Evolutionary conservation across 163 green algal genomes (phyloP).

Genomic region (Coccomyxa subellipsoidea): DNA sequence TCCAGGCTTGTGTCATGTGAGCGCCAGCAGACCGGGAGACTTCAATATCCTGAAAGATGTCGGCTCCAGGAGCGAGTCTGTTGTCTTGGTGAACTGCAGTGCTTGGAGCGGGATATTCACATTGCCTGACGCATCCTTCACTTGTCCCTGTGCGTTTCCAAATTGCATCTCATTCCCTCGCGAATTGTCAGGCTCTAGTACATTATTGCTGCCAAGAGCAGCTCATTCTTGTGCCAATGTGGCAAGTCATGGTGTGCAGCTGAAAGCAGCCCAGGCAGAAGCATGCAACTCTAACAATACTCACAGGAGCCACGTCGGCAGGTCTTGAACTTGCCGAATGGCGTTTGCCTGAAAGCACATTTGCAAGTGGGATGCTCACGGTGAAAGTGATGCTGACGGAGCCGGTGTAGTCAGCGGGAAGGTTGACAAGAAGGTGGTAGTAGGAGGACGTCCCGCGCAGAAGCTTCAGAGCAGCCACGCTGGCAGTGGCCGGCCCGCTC

Average conservation of each 20-base stretch:
- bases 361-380: no score
- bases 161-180: no score
- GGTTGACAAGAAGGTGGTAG: conserved; percentile 25
- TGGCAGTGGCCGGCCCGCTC: conserved; percentile 8
- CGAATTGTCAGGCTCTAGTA: no score
- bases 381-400: conserved; percentile 19
- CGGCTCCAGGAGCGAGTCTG: conserved; percentile 18
- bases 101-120: conserved; percentile 16
- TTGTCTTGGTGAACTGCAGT: conserved; percentile 18
- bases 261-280: no score
- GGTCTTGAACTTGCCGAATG: no score
- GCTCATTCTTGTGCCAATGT: no score
- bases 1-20: background rate
- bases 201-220: no score
- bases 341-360: no score
- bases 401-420: conserved; percentile 23
- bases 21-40: conserved; percentile 17
- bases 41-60: conserved; percentile 17
- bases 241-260: no score
- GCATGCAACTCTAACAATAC: no score
- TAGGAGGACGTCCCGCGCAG: conserved; percentile 25
- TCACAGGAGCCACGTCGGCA: no score
- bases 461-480: conserved; percentile 19
- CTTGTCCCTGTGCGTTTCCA: conserved; percentile 10
- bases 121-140: conserved; percentile 19